Conservation (phyloP, 2,329 filamentous ascomycete species). For the Didymella pinodella region DNA sequence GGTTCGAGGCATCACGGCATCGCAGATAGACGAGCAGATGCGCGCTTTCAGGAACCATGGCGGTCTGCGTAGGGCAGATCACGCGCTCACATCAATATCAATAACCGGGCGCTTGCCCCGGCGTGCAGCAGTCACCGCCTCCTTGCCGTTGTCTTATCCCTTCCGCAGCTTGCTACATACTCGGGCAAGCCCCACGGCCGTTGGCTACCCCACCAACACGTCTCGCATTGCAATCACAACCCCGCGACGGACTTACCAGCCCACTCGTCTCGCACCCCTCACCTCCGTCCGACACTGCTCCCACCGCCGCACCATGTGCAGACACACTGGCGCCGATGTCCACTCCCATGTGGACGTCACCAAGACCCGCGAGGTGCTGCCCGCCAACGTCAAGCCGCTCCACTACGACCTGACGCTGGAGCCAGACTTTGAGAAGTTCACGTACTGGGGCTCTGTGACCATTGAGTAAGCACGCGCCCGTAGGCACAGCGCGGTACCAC, state of each 20-base stretch:
- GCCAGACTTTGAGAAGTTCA: conserved; percentile 87
- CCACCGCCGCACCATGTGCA: conserved; percentile 78
- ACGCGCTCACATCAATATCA: conserved; percentile 18
- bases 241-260: conserved; percentile 34
- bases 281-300: conserved; percentile 68
- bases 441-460: conserved; percentile 81
- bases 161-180: conserved; percentile 36
- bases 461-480: conserved; percentile 69
- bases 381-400: conserved; percentile 86
- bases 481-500: background rate
- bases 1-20: conserved; percentile 23
- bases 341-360: conserved; percentile 66
- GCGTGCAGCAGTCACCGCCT: conserved; percentile 28
- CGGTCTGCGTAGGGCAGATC: conserved; percentile 34
- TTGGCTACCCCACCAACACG: conserved; percentile 40
- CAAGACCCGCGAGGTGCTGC: conserved; percentile 81
- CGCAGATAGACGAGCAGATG: conserved; percentile 37
- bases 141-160: conserved; percentile 27
- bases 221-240: conserved; percentile 30
- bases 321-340: conserved; percentile 64
- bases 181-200: conserved; percentile 34
- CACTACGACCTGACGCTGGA: conserved; percentile 94
- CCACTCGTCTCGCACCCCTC: conserved; percentile 30
- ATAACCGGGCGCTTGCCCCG: conserved; percentile 17
- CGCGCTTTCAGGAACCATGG: conserved; percentile 48